Evolutionary conservation across 768 basidiomycete species (phyloP).

Genomic region (Russula sp.): DNA sequence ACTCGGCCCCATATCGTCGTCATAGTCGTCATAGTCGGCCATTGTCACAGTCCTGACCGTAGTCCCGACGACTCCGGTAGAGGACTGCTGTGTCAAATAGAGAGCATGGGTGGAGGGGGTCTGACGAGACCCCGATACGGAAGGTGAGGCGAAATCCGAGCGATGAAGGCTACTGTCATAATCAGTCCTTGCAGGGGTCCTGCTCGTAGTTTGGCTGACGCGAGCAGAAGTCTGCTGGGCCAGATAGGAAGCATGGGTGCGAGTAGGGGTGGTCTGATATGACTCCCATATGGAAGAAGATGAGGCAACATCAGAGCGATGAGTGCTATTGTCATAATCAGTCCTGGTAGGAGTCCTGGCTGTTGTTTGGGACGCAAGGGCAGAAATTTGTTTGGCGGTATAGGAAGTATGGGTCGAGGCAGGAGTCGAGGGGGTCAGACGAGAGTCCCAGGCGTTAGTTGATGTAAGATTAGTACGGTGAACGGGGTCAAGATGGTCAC

Average conservation of each 20-base stretch:
- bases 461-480: not conserved
- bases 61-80: too few relatives aligned
- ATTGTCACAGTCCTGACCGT: too few relatives aligned
- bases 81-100: too few relatives aligned
- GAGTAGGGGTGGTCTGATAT: not conserved
- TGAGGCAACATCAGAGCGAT: not conserved
- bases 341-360: not conserved
- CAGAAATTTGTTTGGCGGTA: not conserved
- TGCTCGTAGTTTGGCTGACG: not conserved
- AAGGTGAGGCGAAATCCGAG: not conserved
- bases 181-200: not conserved
- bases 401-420: not conserved
- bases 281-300: not conserved
- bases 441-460: not conserved
- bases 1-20: too few relatives aligned
- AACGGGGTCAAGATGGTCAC: not conserved
- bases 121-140: not conserved
- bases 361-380: not conserved
- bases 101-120: too few relatives aligned
- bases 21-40: too few relatives aligned
- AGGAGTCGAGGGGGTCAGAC: not conserved
- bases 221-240: not conserved
- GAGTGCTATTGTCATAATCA: not conserved
- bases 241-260: not conserved
- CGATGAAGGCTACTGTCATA: not conserved